phyloP scores from a whole-genome alignment of 2,329 filamentous ascomycete species.

The Cordyceps militaris region DNA sequence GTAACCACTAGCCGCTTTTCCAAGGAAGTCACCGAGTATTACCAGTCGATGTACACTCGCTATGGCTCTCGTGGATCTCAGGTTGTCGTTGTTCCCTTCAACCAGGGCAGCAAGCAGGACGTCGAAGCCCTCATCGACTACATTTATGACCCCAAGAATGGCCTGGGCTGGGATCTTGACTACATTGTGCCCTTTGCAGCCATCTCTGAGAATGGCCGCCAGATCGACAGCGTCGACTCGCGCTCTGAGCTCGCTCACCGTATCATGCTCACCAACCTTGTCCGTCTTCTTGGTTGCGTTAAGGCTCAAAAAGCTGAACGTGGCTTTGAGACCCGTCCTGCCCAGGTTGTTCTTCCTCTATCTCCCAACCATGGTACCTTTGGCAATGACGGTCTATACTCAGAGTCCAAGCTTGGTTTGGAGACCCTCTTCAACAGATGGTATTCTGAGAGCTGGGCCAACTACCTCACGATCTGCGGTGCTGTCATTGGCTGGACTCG shows the following conservation, averaged over 20 bases:
- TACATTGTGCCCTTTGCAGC: constrained; percentile 94
- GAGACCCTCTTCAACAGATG: constrained; percentile 98
- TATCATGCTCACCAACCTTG: constrained; percentile 96
- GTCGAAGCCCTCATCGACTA: constrained; percentile 90
- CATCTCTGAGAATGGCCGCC: constrained; percentile 94
- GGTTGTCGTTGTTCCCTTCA: constrained; percentile 97
- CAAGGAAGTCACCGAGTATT: constrained; percentile 96
- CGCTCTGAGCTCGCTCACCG: constrained; percentile 97
- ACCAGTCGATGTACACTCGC: constrained; percentile 95
- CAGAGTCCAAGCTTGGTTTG: constrained; percentile 92
- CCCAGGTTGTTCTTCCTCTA: constrained; percentile 90
- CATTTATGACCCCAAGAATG: constrained; percentile 94
- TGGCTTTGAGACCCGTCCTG: constrained; percentile 89
- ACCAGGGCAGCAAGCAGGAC: constrained; percentile 97
- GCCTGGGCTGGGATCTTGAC: constrained; percentile 96
- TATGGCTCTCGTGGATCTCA: constrained; percentile 91
- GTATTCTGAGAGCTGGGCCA: constrained; percentile 95
- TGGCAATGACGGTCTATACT: constrained; percentile 94
- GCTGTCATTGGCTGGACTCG: constrained; percentile 99
- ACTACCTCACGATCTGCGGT: constrained; percentile 96
- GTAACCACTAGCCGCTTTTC: constrained; percentile 97
- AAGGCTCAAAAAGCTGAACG: constrained; percentile 84
- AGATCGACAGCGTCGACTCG: constrained; percentile 94
- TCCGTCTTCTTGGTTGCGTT: constrained; percentile 82
- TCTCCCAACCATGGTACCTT: constrained; percentile 99